Base-by-base conservation (phyloP, 1,284 basidiomycete species). In the Melampsora larici-populina region DNA sequence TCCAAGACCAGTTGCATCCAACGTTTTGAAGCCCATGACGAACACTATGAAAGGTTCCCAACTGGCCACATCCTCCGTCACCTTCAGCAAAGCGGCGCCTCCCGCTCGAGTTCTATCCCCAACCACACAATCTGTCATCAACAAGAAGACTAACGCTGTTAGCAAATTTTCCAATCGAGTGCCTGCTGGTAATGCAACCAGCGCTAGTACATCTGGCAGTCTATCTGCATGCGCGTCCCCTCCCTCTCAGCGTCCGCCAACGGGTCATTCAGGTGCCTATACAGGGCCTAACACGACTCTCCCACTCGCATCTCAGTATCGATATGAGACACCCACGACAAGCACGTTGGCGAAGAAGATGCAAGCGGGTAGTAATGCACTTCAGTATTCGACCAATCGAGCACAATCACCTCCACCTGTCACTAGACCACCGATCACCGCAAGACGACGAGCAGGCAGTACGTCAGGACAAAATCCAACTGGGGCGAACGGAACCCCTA, bases 81-180 rank as follows among this genome's bases (percentile, higher is more conserved):
- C 26, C 11, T 58, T 51, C 1, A 69, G 24, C 43, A 69, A 69
- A 46, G 51, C 74, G 7, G 24, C 74, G 6, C 66, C 74, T 40
- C n/a, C 26, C n/a, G 62, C 33, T 18, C 49, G 74, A 55, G 36
- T 76, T 24, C 33, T 76, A 58, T 76, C 74, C 0, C 74, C 74
- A 9, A 69, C 74, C 15, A 69, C 66, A 29, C 74, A 76, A 21
- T 76, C 74, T 7, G 74, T 76, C 18, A 76, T 76, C 26, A 49
- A 43, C 18, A 76, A 76, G 40, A 26, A 55, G n/a, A 48, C 58
- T 1, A 66, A 66, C 40, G 74, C 74, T n/a, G 66, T 76, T 2
- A 76, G 24, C 58, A 76, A 76, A 51, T 76, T 76, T 26, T 76
- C 74, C 31, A 76, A 76, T 62, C 48, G 74, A n/a, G 65, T 76